Evolutionary conservation across 2,329 filamentous ascomycete species (phyloP), one percentile per base, ranked within the genome.

Genomic region (Sordariomycetes sp.): DNA sequence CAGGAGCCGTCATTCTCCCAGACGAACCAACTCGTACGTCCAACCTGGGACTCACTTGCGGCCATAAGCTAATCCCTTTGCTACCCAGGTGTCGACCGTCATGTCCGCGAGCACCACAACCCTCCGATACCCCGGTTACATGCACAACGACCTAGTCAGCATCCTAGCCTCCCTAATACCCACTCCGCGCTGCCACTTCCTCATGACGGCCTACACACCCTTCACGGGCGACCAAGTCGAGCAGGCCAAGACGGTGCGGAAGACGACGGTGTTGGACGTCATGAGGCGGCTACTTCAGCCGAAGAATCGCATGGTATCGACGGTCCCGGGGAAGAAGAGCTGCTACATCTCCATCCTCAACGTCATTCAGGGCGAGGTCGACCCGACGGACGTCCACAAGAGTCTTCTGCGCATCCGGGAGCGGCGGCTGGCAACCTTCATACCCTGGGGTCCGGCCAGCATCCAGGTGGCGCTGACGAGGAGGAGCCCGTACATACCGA

Each of bases 291-390:
- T 99, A 25, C 76, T 99, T 59, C 95, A 99, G 72, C 94, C 94
- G 45, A 99, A 99, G 78, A 99, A 99, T 72, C 86, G 95, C 68
- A 99, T 99, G 94, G 94, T 99, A 52, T 96, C 91, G 25, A 96
- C 94, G 24, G 87, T 90, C 58, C 91, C 92, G 1, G 89, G 87
- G 65, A 97, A 97, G 76, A 95, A 90, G 75, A 96, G 90, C 74
- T 99, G 94, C 76, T 99, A 99, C 75, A 97, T 99, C 67, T 96
- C 90, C 53, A 97, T 99, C 64, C 78, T 99, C 61, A 97, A 99
- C 71, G 96, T 99, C 65, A 99, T 99, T 65, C 94, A 97, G 76
- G 94, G 94, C 66, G 94, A 99, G 70, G 94, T 95, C 45, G 95
- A 99, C 68, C 92, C 94, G 10, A 97, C 92, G 2, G 95, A 99